Conservation (phyloP, 768 basidiomycete species). For the Artomyces pyxidatus region DNA sequence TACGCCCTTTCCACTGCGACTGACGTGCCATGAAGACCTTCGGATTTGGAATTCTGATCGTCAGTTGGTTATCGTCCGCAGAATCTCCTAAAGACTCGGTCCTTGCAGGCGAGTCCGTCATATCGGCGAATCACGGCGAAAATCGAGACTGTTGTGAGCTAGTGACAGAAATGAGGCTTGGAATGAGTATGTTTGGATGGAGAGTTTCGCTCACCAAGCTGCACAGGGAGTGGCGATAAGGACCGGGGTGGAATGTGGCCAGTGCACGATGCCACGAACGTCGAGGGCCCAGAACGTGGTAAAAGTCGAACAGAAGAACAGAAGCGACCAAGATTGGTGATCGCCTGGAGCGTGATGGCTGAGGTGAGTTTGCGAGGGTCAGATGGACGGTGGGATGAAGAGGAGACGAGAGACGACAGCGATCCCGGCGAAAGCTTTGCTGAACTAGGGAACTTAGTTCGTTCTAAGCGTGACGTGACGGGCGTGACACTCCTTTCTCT, state of each 20-base stretch:
- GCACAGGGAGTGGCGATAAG: too few species aligned
- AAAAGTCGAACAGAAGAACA: too few species aligned
- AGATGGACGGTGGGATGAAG: background rate
- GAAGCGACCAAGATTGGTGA: too few species aligned
- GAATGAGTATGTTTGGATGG: too few species aligned
- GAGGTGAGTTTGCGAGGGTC: conserved; percentile 4
- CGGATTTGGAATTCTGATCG: conserved; percentile 59
- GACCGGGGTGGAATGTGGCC: too few species aligned
- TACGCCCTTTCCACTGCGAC: conserved; percentile 67
- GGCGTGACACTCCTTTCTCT: conserved; percentile 13
- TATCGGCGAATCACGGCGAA: background rate
- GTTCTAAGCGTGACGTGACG: conserved; percentile 19
- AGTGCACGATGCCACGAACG: too few species aligned
- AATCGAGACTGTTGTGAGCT: conserved; percentile 7
- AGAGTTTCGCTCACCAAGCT: too few species aligned
- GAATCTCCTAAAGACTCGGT: conserved; percentile 26
- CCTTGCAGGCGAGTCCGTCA: conserved; percentile 19
- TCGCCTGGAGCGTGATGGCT: too few species aligned
- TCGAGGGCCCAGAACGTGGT: too few species aligned
- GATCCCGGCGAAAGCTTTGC: conserved; percentile 13
- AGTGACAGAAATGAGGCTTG: too few species aligned
- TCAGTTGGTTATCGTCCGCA: conserved; percentile 34
- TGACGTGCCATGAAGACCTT: conserved; percentile 61
- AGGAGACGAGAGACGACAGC: background rate
- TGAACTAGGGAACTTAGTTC: conserved; percentile 20